Percentiles rank a stretch among this genome's conserved stretches.
Evolutionary conservation across 805 yeast genomes (phyloP).

Genomic region (Sugiyamaella valdiviana): DNA sequence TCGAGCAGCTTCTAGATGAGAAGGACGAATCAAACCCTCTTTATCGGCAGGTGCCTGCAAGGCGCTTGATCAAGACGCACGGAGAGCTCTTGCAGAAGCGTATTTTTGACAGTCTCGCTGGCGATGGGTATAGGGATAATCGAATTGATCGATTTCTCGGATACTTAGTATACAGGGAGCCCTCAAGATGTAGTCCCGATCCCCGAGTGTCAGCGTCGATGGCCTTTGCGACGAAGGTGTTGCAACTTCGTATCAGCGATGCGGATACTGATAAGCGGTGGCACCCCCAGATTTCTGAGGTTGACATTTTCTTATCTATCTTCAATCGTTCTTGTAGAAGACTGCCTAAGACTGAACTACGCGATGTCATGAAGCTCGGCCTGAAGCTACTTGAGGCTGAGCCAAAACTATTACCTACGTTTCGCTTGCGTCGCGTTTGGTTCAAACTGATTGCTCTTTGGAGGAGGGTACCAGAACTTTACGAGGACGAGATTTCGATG

Average conservation of each 20-base stretch:
- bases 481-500: background rate
- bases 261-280: background rate
- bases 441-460: background rate
- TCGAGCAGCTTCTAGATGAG: background rate
- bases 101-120: background rate
- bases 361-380: background rate
- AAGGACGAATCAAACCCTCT: background rate
- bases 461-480: background rate
- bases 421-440: background rate
- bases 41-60: background rate
- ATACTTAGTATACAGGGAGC: too few species aligned
- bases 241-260: background rate
- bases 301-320: background rate
- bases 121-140: background rate
- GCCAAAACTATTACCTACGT: background rate
- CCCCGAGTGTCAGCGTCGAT: background rate
- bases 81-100: background rate
- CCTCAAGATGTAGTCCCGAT: background rate
- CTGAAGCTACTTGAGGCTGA: background rate
- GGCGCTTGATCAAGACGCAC: background rate
- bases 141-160: background rate
- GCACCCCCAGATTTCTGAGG: background rate
- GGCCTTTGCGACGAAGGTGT: background rate
- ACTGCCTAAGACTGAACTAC: background rate
- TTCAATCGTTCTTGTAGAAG: background rate